Evolutionary conservation across 352 stramenopile species (phyloP), one percentile per base, ranked within the genome.

Genomic region (Phytophthora fragariae): DNA sequence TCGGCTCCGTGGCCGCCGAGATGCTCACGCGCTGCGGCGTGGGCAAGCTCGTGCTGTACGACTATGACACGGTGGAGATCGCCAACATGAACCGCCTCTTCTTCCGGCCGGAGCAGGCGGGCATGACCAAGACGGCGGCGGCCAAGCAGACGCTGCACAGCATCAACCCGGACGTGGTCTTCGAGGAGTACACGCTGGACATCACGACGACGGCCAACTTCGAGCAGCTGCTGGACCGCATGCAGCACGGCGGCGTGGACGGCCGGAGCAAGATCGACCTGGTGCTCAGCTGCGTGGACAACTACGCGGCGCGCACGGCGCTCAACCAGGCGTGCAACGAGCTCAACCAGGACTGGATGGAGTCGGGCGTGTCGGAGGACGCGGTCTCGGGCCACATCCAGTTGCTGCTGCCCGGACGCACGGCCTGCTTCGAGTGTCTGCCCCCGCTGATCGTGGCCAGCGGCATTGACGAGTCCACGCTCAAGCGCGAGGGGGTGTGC

Each of bases 81-180:
- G 92, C 88, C 58, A 97, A 97, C 65, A 97, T 97, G 92, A 97
- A 97, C 74, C 90, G 92, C 37, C 75, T 97, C 35, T 97, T 97
- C 80, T 97, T 97, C 71, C 89, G 89, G 4, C 91, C 91, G 3
- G 86, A 95, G 65, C 91, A 97, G 68, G 89, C 85, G 0, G 90
- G 90, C 52, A 88, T 94, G 81, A 93, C 85, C 72, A 97, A 97
- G 81, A 95, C 89, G 2, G 89, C 89, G 8, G 92, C 92, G 0
- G 90, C 92, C 33, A 96, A 94, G 69, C 87, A 96, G 72, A 96
- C 90, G 10, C 79, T 97, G 39, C 82, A 92, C 57, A 94, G 83
- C 67, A 97, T 97, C 71, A 97, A 97, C 67, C 90, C 92, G 33
- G 92, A 97, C 66, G 92, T 97, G 60, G 82, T 91, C 44, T 93